Conservation (phyloP, 768 basidiomycete species). For the Auricularia sp. region DNA sequence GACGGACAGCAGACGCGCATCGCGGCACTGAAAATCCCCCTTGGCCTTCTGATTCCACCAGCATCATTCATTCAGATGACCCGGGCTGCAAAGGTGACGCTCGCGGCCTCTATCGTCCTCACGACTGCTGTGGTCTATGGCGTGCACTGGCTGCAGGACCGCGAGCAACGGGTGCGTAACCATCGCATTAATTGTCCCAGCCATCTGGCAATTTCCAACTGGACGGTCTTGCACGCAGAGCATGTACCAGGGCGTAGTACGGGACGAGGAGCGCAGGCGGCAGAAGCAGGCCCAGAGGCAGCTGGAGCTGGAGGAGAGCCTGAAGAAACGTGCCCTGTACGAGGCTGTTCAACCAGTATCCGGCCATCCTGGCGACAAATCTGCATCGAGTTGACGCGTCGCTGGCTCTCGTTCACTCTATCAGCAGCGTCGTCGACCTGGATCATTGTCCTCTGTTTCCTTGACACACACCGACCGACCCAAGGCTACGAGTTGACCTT, state of each 20-base stretch:
- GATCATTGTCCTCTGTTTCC: too few species aligned
- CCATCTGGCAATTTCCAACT: background rate
- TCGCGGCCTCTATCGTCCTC: constrained; percentile 53
- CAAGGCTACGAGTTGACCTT: too few species aligned
- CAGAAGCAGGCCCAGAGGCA: constrained; percentile 63
- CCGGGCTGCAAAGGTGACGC: constrained; percentile 60
- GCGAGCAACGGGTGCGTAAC: constrained; percentile 66
- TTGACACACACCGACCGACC: too few species aligned
- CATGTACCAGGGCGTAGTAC: constrained; percentile 86
- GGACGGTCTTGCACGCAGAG: constrained; percentile 35
- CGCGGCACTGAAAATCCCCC: background rate
- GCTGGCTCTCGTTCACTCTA: too few species aligned
- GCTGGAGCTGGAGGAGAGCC: constrained; percentile 41
- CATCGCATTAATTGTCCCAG: background rate
- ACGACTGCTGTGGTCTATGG: constrained; percentile 73
- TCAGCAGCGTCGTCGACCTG: too few species aligned
- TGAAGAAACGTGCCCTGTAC: constrained; percentile 9
- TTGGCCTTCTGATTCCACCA: background rate
- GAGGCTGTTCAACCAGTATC: constrained; percentile 13
- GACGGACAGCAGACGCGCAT: background rate
- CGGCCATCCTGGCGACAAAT: background rate
- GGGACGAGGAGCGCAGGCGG: constrained; percentile 73
- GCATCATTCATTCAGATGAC: constrained; percentile 34
- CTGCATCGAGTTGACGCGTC: background rate
- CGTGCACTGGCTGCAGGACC: constrained; percentile 78